These are phyloP conservation scores for Dactylis glomerata DNA, from an alignment of 176 grass and related monocot genomes.

Conservation along the genomic window DNA sequence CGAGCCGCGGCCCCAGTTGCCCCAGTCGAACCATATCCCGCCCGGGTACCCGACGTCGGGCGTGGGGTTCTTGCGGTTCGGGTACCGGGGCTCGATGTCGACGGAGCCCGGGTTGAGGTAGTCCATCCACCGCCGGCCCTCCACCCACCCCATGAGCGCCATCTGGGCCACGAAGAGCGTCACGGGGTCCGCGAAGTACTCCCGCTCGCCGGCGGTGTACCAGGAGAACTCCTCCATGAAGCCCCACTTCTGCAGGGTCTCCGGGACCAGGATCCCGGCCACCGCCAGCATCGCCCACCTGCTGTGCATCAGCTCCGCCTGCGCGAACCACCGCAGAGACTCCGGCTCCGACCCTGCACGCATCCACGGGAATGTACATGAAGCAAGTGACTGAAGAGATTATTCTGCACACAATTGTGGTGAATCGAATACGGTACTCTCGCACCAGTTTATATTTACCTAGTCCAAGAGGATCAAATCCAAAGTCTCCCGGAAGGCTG, in stretches of 20 bases:
- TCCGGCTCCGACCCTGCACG: conserved; percentile 71
- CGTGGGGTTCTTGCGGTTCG: conserved; percentile 59
- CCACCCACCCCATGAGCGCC: conserved; percentile 90
- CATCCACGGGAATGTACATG: not conserved
- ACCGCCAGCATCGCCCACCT: conserved; percentile 94
- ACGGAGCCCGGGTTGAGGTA: conserved; percentile 65
- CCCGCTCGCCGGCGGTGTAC: conserved; percentile 63
- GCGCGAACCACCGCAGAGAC: conserved; percentile 67
- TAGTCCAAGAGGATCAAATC: conserved; percentile 83
- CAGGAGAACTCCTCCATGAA: conserved; percentile 76
- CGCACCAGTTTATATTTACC: conserved; percentile 32
- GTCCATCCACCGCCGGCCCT: conserved; percentile 91
- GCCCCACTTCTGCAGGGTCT: conserved; percentile 43
- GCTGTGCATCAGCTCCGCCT: conserved; percentile 86
- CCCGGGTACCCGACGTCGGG: conserved; percentile 86
- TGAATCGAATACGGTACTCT: not conserved
- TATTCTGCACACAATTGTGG: not conserved
- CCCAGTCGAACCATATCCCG: conserved; percentile 86
- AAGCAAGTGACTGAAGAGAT: not conserved
- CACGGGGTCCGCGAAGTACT: conserved; percentile 72
- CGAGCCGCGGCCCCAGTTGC: conserved; percentile 83
- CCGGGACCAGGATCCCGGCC: conserved; percentile 68
- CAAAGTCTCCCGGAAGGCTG: conserved; percentile 86
- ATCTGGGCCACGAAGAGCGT: conserved; percentile 79
- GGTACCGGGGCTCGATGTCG: conserved; percentile 60